phyloP scores from a whole-genome alignment of 441 rosid genomes.

The Sinapis alba region DNA sequence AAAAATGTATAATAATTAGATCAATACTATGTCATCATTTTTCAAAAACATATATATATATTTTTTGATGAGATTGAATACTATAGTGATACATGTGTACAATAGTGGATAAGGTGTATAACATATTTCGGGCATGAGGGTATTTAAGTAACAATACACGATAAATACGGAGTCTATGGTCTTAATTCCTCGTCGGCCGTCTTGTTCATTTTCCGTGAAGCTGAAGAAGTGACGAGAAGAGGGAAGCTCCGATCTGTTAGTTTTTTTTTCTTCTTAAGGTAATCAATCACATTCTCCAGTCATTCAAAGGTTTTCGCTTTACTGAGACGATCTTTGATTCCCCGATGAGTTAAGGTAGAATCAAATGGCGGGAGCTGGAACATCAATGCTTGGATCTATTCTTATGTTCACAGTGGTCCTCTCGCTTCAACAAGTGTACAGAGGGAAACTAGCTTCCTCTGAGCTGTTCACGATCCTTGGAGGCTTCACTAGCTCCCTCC shows the following conservation, averaged over 20 bases:
- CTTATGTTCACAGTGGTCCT: slow-evolving; percentile 61
- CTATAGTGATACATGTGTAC: too few relatives aligned
- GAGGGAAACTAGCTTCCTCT: slow-evolving; percentile 67
- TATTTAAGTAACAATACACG: not conserved
- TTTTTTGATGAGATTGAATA: too few relatives aligned
- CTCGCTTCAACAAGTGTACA: slow-evolving; percentile 66
- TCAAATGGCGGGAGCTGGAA: slow-evolving; percentile 64
- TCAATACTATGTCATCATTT: too few relatives aligned
- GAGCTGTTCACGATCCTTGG: slow-evolving; percentile 76
- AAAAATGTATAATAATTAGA: too few relatives aligned
- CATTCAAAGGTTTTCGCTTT: not conserved
- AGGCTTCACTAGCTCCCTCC: slow-evolving; percentile 73
- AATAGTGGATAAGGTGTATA: too few relatives aligned
- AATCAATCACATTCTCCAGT: not conserved
- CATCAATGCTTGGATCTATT: slow-evolving; percentile 68
- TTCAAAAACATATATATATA: too few relatives aligned
- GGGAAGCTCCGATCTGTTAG: slow-evolving; percentile 17
- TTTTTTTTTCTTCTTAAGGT: slow-evolving; percentile 12
- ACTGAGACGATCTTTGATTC: not conserved
- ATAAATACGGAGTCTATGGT: too few relatives aligned
- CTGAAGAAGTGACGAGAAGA: slow-evolving; percentile 4
- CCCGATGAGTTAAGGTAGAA: not conserved
- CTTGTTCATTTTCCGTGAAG: not conserved
- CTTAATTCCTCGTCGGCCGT: not conserved
- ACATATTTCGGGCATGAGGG: not conserved